These are phyloP conservation scores for Plasmodium cynomolgi DNA, from an alignment of 169 alveolate genomes.

Conservation along the genomic window DNA sequence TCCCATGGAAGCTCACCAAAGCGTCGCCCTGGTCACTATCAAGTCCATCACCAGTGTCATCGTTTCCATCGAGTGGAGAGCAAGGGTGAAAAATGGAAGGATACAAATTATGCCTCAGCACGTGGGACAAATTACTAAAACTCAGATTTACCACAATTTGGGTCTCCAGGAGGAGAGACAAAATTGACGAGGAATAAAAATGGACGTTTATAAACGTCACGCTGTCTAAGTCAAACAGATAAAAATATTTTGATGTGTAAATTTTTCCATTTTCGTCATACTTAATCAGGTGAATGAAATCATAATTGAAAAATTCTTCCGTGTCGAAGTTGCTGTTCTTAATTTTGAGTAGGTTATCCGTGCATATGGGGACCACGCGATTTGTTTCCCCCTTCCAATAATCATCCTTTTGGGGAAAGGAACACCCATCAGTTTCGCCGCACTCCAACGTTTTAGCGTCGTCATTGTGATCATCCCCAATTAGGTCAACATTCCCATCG, in stretches of 20 bases:
- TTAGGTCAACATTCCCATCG: not conserved
- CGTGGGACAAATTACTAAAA: constrained; percentile 13
- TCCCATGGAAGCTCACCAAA: not conserved
- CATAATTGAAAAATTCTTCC: constrained; percentile 54
- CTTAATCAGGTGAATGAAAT: constrained; percentile 28
- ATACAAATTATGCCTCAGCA: constrained; percentile 31
- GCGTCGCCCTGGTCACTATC: not conserved
- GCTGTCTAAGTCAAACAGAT: constrained; percentile 38
- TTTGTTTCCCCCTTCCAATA: not conserved
- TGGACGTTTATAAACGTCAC: constrained; percentile 46
- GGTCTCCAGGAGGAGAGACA: constrained; percentile 48
- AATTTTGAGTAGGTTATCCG: constrained; percentile 18
- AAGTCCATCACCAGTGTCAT: not conserved
- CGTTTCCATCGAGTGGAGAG: not conserved
- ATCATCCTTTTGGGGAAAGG: not conserved
- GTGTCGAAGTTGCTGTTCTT: constrained; percentile 27
- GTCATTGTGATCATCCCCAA: not conserved
- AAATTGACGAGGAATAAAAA: constrained; percentile 25
- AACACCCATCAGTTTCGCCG: not conserved
- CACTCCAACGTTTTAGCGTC: not conserved
- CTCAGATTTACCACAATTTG: constrained; percentile 13
- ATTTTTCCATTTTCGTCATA: constrained; percentile 26
- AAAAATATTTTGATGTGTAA: constrained; percentile 54
- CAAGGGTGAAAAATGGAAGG: constrained; percentile 49
- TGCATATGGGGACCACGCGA: not conserved